phyloP scores from a whole-genome alignment of 805 yeast species.

The Yamadazyma sp. region DNA sequence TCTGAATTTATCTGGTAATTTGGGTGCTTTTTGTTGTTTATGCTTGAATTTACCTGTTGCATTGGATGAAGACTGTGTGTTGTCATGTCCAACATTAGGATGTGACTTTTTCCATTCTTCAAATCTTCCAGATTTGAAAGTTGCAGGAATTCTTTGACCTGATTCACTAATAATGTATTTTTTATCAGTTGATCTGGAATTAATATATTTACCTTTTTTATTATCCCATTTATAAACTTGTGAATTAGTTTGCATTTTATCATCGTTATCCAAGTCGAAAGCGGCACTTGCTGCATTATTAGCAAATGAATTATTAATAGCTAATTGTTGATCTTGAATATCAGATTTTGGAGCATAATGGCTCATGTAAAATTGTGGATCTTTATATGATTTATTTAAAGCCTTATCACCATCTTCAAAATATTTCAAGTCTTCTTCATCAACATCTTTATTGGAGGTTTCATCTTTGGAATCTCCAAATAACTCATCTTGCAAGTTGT shows the following conservation, averaged over 20 bases:
- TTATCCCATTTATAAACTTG: slow-evolving; percentile 90
- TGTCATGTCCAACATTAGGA: slow-evolving; percentile 7
- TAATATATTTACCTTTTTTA: slow-evolving; percentile 85
- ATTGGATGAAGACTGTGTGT: slow-evolving; percentile 16
- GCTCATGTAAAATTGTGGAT: slow-evolving; percentile 76
- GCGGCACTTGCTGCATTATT: slow-evolving; percentile 83
- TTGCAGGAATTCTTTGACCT: slow-evolving; percentile 90
- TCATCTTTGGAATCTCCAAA: slow-evolving; percentile 48
- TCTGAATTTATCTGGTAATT: slow-evolving; percentile 83
- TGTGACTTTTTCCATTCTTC: slow-evolving; percentile 82
- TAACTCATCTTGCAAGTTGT: slow-evolving; percentile 70
- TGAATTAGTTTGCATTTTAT: slow-evolving; percentile 63
- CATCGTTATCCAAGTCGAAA: slow-evolving; percentile 78
- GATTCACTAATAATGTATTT: slow-evolving; percentile 92
- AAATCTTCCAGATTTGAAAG: slow-evolving; percentile 84
- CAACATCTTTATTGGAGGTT: slow-evolving; percentile 39
- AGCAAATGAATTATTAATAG: slow-evolving; percentile 59
- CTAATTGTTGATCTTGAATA: slow-evolving; percentile 77
- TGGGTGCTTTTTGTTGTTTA: slow-evolving; percentile 74
- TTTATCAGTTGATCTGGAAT: slow-evolving; percentile 73
- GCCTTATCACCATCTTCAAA: slow-evolving; percentile 54
- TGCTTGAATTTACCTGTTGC: slow-evolving; percentile 60
- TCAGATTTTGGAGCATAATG: slow-evolving; percentile 84
- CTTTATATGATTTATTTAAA: slow-evolving; percentile 51
- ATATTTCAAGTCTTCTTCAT: slow-evolving; percentile 46